phyloP scores from a whole-genome alignment of 305 asterid species.

The Salvia sclarea region DNA sequence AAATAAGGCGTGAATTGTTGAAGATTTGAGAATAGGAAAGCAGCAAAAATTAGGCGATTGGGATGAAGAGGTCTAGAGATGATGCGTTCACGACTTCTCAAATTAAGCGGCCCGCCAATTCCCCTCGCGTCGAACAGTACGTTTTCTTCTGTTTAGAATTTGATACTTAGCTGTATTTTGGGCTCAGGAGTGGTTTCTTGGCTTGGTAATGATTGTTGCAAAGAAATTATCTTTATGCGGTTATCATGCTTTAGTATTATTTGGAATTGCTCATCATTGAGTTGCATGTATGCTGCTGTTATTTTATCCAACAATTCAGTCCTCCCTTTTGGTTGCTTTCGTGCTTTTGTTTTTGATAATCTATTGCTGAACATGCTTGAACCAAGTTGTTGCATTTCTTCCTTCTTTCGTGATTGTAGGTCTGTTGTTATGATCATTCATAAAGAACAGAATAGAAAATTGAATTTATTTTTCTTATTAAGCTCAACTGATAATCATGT shows the following conservation, averaged over 20 bases:
- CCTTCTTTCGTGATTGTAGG: constrained; percentile 10
- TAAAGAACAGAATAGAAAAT: neutral
- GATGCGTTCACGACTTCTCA: constrained; percentile 55
- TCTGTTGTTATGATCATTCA: constrained; percentile 19
- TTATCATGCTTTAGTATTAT: constrained; percentile 23
- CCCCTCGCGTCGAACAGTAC: constrained; percentile 67
- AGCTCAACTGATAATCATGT: neutral
- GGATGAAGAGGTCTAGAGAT: constrained; percentile 80
- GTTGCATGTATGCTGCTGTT: constrained; percentile 33
- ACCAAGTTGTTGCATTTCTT: constrained; percentile 14
- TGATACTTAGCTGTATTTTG: constrained; percentile 2
- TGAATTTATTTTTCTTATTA: constrained; percentile 5
- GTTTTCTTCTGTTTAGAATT: constrained; percentile 29
- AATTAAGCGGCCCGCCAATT: constrained; percentile 53
- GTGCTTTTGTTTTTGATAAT: constrained; percentile 13
- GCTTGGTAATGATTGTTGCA: neutral
- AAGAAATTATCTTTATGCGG: constrained; percentile 23
- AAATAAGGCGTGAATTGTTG: constrained; percentile 44
- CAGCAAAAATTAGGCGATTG: constrained; percentile 25
- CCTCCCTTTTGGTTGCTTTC: constrained; percentile 17
- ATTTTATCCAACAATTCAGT: constrained; percentile 5
- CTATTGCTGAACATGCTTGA: neutral
- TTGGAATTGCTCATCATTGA: constrained; percentile 19
- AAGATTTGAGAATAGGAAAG: constrained; percentile 30
- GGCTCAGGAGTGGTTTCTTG: constrained; percentile 14